Conservation (phyloP, 2,329 filamentous ascomycete genomes). For the Thelonectria rubi region DNA sequence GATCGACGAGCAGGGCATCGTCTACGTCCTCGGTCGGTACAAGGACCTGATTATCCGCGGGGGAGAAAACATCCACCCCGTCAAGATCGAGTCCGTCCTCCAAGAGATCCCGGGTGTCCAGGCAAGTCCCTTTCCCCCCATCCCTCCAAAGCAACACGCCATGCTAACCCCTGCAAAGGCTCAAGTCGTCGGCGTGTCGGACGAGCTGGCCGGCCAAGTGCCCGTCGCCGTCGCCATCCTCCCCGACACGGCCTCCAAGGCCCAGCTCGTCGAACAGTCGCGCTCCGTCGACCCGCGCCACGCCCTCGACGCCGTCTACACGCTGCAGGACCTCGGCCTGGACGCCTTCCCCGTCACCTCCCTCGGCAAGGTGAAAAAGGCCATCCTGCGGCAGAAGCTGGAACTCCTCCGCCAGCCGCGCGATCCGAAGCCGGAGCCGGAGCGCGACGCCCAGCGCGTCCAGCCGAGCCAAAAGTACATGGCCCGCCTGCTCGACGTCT, state of each 20-base stretch:
- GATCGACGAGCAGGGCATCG: conserved; percentile 49
- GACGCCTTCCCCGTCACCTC: conserved; percentile 52
- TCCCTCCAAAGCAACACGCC: neutral
- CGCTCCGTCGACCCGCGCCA: conserved; percentile 49
- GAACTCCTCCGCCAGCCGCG: conserved; percentile 21
- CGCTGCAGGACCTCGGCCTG: conserved; percentile 52
- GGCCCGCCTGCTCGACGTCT: conserved; percentile 37
- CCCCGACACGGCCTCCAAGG: conserved; percentile 45
- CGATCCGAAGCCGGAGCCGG: conserved; percentile 1
- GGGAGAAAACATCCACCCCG: conserved; percentile 55
- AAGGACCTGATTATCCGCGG: conserved; percentile 58
- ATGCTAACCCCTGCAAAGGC: conserved; percentile 40
- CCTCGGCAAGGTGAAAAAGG: conserved; percentile 56
- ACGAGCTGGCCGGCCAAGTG: conserved; percentile 58
- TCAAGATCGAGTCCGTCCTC: conserved; percentile 49
- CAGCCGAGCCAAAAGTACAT: conserved; percentile 24
- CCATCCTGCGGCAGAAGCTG: conserved; percentile 44
- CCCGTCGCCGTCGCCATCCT: conserved; percentile 55
- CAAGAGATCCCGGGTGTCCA: conserved; percentile 46
- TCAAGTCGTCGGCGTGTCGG: conserved; percentile 55
- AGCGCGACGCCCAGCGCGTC: neutral
- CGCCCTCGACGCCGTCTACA: conserved; percentile 52
- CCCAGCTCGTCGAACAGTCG: conserved; percentile 44
- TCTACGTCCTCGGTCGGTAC: conserved; percentile 53
- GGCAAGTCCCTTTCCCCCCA: conserved; percentile 22